A percentile compares a stretch with the other conserved stretches of the same genome.
Evolutionary conservation across 345 rosid genomes (phyloP).

Genomic region (Adansonia digitata): DNA sequence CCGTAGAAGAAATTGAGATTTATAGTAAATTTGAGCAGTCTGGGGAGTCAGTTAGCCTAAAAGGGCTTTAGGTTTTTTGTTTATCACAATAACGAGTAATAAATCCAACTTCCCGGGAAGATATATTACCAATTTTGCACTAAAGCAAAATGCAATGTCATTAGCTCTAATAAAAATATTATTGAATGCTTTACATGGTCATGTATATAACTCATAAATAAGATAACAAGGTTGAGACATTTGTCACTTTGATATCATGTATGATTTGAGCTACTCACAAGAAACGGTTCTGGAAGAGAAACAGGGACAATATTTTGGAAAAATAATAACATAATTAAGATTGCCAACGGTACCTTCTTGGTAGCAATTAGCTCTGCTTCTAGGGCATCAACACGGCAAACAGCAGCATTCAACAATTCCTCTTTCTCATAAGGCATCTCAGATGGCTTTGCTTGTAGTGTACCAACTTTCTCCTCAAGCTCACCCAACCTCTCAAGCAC

Average conservation of each 20-base stretch:
- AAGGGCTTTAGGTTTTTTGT: neutral
- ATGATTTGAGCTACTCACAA: neutral
- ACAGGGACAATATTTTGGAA: neutral
- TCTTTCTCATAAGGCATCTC: conserved; percentile 98
- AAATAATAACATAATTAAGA: neutral
- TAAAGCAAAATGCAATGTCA: neutral
- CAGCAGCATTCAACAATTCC: conserved; percentile 92
- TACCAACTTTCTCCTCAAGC: conserved; percentile 82
- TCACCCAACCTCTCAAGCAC: conserved; percentile 76
- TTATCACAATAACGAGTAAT: neutral
- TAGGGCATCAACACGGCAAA: conserved; percentile 95
- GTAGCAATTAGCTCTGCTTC: conserved; percentile 99
- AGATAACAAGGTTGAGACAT: neutral
- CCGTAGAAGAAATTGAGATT: neutral
- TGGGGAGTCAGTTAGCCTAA: neutral
- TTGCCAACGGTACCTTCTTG: conserved; percentile 57
- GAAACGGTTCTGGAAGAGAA: neutral
- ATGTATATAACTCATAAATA: neutral
- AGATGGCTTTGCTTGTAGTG: conserved; percentile 79
- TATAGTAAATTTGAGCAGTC: neutral
- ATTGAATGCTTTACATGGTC: neutral
- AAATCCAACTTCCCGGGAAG: neutral
- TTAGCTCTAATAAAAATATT: neutral
- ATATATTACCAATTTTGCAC: neutral
- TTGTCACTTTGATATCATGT: too few species aligned